Evolutionary conservation across 2,329 filamentous ascomycete species (phyloP), one percentile per base, ranked within the genome.

Genomic region (Coleophoma eucalyptorum): DNA sequence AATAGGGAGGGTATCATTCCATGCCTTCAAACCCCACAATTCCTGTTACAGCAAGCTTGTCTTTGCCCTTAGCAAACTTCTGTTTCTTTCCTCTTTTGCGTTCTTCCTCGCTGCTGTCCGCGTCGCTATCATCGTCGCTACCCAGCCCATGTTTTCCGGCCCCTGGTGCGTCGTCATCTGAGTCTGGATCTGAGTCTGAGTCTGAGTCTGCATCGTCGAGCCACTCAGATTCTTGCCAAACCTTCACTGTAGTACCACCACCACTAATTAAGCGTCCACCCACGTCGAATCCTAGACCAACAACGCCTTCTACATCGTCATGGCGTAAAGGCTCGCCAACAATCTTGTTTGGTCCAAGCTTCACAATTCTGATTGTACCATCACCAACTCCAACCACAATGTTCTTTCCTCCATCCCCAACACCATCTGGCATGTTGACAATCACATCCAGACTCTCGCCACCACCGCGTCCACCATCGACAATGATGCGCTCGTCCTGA

Each of bases 231-330:
- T 94, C 83, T 54, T 84, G 83, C 94, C 94, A 99, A 2, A 97
- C 85, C 69, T 97, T 97, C 56, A 99, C 81, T 0, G 84, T 84
- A 59, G 80, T 81, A 0, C 94, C 94, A 49, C 94, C 94, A 11
- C 90, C 92, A 62, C 86, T 95, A 59, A 99, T 90, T 76, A 99
- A 83, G 43, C 94, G 80, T 43, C 91, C 89, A 47, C 86, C 83
- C 46, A 87, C 86, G 69, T 97, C 94, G 57, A 97, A 96, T 1
- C 79, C 87, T 1, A 99, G 69, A 0, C 81, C 88, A 2, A 91
- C 80, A 3, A 97, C 91, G 2, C 87, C 88, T 65, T 97, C 93
- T 16, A 94, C 72, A 53, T 96, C 91, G 62, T 97, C 90, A 66
- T 97, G 93, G 60, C 81, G 73, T 65, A 78, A 64, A 55, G 56